Evolutionary conservation across 305 asterid species (phyloP), one percentile per base, ranked within the genome.

Genomic region (Fraxinus greggii): DNA sequence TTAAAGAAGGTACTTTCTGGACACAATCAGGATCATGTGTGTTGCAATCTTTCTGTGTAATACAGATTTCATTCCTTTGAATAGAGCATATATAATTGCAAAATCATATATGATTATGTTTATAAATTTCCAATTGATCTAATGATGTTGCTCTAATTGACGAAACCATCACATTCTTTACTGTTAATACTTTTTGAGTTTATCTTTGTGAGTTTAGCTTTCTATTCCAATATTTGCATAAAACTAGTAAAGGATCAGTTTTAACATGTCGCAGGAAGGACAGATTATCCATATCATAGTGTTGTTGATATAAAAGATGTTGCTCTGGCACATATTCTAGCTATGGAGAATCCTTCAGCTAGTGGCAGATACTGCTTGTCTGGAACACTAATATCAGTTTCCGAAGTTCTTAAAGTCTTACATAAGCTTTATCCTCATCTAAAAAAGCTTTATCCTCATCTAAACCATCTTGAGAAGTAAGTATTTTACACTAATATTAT

Each of bases 281-380:
- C 23, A 23, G 2, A 6, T 13, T 36, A 61, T 38, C 83, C 78
- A 24, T 4, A 0, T n/a, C 31, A 26, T 75, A 61, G 51, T 26
- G 79, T 31, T 4, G 92, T 90, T 4, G 91, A 90, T 84, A 89
- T 88, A 77, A 88, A 89, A 85, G 92, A 90, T 80, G 90, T 88
- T 32, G 90, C 87, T 9, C 3, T 21, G 74, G 91, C 90, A 31
- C 94, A 90, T 78, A 45, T 88, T 40, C 12, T 83, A 81, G 92
- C 86, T 4, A 80, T 87, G 42, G 94, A 90, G 80, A 82, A 79
- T 26, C 83, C 86, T 38, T 86, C 85, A 9, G 89, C 94, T 0
- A 89, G 42, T 36, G 92, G 92, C 13, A 85, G 92, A 80, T 88
- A 87, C 40, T 35, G 82, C 40, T 19, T 91, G 8, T 86, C 85